Base-by-base conservation (phyloP, 176 grass and related monocot species). In the barley (Hordeum vulgare) region DNA sequence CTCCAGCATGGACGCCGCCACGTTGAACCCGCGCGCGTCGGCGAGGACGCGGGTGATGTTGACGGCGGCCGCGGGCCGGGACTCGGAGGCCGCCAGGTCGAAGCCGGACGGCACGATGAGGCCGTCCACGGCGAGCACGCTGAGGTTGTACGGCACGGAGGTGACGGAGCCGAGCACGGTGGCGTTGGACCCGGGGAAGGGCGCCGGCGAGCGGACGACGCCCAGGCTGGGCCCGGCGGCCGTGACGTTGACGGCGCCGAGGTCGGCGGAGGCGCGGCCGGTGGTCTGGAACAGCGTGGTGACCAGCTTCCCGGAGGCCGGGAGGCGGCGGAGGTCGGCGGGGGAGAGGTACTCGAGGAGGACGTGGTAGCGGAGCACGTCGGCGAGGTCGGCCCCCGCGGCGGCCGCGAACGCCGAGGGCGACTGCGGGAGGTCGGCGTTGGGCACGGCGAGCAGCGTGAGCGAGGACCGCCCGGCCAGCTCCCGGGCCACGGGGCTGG, bases 361-460 rank as follows among this genome's bases (percentile, higher is more conserved):
- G 39, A 97, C 87, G 89, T 97, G 94, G 87, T 97, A 97, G 39
- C 91, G 91, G 33, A 97, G 87, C 36, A 97, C 89, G 89, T 94
- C 94, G 45, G 91, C 85, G 62, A 97, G 44, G 84, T 93, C 94
- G 63, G 89, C 88, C 11, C 90, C 86, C 0, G 85, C 78, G 18
- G 89, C 69, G 4, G 87, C 75, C 20, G 83, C 84, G 87, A 81
- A 86, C 29, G 74, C 37, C 25, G 77, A 45, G 6, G 88, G 80
- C 2, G 94, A 88, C 62, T 61, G 86, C 15, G 90, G 86, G 26
- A 97, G 91, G 75, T 84, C 36, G 12, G 72, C 42, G 79, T 97
- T 86, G 5, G 94, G 91, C n/a, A 94, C 94, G 62, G 91, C 89
- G 11, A 97, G 94, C 36, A 94, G 80, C 79, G 94, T 97, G 56